Evolutionary conservation across 768 basidiomycete genomes (phyloP).

Genomic region (Hortiboletus campestris): DNA sequence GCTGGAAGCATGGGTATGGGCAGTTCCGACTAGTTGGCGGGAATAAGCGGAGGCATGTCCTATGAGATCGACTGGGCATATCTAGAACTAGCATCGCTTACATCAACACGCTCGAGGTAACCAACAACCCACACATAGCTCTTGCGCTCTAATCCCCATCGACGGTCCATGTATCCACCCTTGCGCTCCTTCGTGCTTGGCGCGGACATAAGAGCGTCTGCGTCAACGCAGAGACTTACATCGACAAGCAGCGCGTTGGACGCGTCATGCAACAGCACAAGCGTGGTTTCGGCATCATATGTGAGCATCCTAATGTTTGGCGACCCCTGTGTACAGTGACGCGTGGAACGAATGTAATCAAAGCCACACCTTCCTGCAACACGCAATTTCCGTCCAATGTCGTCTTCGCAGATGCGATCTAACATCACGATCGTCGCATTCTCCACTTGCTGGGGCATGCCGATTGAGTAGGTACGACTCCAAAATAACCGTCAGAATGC

Average conservation of each 20-base stretch:
- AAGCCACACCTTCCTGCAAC: slow-evolving; percentile 55
- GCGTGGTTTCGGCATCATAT: slow-evolving; percentile 49
- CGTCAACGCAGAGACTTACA: slow-evolving; percentile 49
- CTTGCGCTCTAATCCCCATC: slow-evolving; percentile 56
- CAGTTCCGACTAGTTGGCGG: slow-evolving; percentile 34
- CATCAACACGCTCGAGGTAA: slow-evolving; percentile 50
- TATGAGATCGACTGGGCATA: slow-evolving; percentile 14
- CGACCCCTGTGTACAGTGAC: slow-evolving; percentile 8
- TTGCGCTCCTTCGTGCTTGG: slow-evolving; percentile 6
- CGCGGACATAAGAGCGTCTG: slow-evolving; percentile 17
- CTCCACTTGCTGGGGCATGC: slow-evolving; percentile 52
- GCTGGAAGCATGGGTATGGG: slow-evolving; percentile 44
- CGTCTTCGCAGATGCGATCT: slow-evolving; percentile 36
- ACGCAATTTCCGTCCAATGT: slow-evolving; percentile 53
- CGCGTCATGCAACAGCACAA: slow-evolving; percentile 49
- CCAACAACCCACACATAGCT: slow-evolving; percentile 55
- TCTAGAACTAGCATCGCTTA: slow-evolving; percentile 28
- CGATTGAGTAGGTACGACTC: background rate
- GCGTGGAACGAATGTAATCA: slow-evolving; percentile 15
- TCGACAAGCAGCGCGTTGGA: slow-evolving; percentile 57
- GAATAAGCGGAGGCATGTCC: slow-evolving; percentile 11
- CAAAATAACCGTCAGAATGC: background rate
- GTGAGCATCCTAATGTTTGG: slow-evolving; percentile 47
- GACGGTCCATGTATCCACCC: slow-evolving; percentile 11
- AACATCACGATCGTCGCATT: slow-evolving; percentile 46